Evolutionary conservation across 306 rosid genomes (phyloP).

Genomic region (Gastrolobium bilobum): DNA sequence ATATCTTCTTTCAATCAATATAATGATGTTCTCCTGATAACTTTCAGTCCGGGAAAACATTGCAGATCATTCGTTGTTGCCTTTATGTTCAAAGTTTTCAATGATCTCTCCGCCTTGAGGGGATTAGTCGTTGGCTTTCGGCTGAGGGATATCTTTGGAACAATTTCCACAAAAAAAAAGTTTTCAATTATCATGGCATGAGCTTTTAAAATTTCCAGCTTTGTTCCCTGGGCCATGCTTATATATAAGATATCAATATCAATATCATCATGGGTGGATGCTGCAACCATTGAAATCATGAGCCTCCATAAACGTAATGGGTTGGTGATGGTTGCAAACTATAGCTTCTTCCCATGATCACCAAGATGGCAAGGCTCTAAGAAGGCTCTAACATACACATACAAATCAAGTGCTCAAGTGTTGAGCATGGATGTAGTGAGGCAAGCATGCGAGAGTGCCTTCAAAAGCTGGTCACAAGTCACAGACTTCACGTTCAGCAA

Average conservation of each 20-base stretch:
- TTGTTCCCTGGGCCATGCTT: slow-evolving; percentile 4
- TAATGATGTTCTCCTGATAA: neutral
- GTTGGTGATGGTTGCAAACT: slow-evolving; percentile 36
- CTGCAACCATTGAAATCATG: slow-evolving; percentile 51
- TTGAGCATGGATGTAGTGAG: neutral
- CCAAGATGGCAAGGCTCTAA: slow-evolving; percentile 26
- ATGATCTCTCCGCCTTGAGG: too few relatives aligned
- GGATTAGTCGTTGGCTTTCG: too few relatives aligned
- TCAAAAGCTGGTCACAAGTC: slow-evolving; percentile 42
- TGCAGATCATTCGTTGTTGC: neutral
- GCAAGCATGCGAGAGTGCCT: slow-evolving; percentile 39
- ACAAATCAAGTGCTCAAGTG: neutral
- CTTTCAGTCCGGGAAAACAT: neutral
- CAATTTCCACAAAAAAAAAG: too few relatives aligned
- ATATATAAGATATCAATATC: neutral
- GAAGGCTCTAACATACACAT: slow-evolving; percentile 4
- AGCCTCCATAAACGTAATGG: neutral
- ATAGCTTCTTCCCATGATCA: slow-evolving; percentile 17
- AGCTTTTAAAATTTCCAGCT: slow-evolving; percentile 1
- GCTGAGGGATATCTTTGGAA: too few relatives aligned
- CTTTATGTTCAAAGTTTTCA: neutral
- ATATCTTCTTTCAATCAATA: slow-evolving; percentile 3
- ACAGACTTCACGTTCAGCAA: slow-evolving; percentile 37
- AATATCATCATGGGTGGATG: slow-evolving; percentile 24
- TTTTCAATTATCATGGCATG: neutral